Percentiles rank a stretch among this genome's conserved stretches.
These are phyloP conservation scores for Bipolaris zeicola DNA, from an alignment of 2,329 filamentous ascomycete genomes.

Conservation along the genomic window DNA sequence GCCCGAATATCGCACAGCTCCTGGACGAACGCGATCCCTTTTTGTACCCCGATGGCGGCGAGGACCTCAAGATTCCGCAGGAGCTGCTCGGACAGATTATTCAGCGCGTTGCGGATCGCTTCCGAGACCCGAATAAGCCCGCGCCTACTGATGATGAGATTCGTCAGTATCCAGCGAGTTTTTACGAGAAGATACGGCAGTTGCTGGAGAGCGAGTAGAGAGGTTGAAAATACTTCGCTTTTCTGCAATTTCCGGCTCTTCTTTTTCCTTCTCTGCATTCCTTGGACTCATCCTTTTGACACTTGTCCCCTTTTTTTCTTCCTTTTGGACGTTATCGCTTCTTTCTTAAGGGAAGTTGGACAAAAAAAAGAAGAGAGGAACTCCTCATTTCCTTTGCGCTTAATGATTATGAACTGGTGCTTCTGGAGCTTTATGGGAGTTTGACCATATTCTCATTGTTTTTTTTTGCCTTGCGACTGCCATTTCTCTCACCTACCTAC, in stretches of 20 bases:
- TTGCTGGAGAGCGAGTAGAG: conserved; percentile 39
- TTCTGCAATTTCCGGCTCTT: not conserved
- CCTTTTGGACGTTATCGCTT: not conserved
- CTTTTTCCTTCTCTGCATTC: not conserved
- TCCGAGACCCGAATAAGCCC: conserved; percentile 57
- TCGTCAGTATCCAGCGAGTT: conserved; percentile 52
- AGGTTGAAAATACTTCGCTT: not conserved
- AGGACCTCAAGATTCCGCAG: conserved; percentile 56
- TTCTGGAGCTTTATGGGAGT: not conserved
- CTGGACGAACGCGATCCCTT: conserved; percentile 62
- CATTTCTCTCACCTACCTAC: not conserved
- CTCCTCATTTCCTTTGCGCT: not conserved
- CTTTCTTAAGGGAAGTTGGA: not conserved
- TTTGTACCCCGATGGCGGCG: conserved; percentile 61
- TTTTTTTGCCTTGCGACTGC: not conserved
- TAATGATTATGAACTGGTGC: conserved; percentile 10
- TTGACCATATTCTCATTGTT: not conserved
- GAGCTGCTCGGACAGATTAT: conserved; percentile 66
- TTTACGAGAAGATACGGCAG: conserved; percentile 55
- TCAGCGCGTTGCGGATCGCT: conserved; percentile 64
- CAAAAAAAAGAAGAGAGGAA: not conserved
- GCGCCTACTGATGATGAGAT: conserved; percentile 63
- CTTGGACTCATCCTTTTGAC: not conserved
- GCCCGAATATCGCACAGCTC: conserved; percentile 64
- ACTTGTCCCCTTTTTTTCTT: not conserved